Conservation (phyloP, 2,329 filamentous ascomycete species). For the Clarireedia hainanense region DNA sequence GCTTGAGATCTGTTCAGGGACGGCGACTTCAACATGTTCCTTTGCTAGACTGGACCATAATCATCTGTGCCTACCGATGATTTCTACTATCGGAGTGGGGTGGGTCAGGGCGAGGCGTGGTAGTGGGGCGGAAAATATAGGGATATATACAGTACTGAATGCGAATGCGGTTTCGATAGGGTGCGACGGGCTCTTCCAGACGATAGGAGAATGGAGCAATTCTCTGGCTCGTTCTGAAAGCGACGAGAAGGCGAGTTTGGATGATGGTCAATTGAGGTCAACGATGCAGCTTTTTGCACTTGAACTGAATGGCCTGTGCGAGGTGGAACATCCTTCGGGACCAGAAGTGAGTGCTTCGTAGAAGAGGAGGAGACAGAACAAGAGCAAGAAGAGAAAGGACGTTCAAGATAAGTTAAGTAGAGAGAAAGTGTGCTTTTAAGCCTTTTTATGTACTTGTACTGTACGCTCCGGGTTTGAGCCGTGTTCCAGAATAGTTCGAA, state of each 20-base stretch:
- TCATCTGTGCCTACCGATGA: slow-evolving; percentile 6
- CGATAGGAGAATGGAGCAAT: neutral
- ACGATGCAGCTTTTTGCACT: no score
- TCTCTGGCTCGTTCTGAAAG: no score
- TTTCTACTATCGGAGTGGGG: slow-evolving; percentile 1
- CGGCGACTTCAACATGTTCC: slow-evolving; percentile 27
- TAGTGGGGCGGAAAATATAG: neutral
- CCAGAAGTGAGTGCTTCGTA: no score
- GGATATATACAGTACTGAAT: neutral
- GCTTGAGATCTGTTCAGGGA: slow-evolving; percentile 22
- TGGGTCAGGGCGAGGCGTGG: neutral
- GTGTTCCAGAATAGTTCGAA: no score
- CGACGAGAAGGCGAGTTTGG: no score
- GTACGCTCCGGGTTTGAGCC: no score
- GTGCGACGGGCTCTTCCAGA: neutral
- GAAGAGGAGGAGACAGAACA: neutral
- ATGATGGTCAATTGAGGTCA: no score
- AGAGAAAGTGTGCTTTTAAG: no score
- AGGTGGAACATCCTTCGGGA: no score
- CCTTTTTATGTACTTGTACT: no score
- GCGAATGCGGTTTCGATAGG: neutral
- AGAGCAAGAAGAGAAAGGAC: neutral
- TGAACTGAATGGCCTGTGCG: no score
- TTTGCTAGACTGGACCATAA: slow-evolving; percentile 15
- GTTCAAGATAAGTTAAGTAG: neutral